Evolutionary conservation across 768 basidiomycete genomes (phyloP), one percentile per base, ranked within the genome.

Genomic region (Leccinum incarnatum): DNA sequence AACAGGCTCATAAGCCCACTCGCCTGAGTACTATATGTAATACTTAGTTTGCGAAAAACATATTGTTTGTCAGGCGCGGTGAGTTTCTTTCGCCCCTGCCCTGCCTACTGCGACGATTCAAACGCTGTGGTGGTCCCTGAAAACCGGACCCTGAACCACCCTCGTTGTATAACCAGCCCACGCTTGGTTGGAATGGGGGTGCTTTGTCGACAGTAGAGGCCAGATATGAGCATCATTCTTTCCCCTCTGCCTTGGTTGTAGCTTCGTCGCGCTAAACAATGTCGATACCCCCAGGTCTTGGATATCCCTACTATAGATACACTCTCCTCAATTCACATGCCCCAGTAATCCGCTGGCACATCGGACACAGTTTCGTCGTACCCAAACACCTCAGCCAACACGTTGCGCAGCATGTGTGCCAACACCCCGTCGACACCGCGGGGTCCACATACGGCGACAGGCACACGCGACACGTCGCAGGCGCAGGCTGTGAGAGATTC

Each of bases 1-100:
- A 54, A 27, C 68, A 97, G 95, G 78, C 83, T 97, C 69, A 91
- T 97, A 76, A 95, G 92, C 73, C 94, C 95, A 23, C 85, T 96
- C 66, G 95, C 95, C 70, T 97, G 74, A 86, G 40, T 59, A 54
- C 52, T 8, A 7, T 53, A 57, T 74, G 66, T 70, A 68, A 56
- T 60, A 59, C 67, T 67, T 74, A 70, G 65, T 74, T 40, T 55
- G 45, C 59, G 29, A 68, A 69, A 61, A 61, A 61, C 54, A 55
- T 56, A 2, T 53, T 4, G 53, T 30, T 40, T 48, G 57, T 8
- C n/a, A 14, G 12, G 19, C 30, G 4, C 12, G 56, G 79, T 80
- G 71, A 75, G 76, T 56, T 14, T 59, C 53, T 34, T 50, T 45
- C 10, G 3, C n/a, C 25, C 14, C 19, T 11, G 9, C 45, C 12